These are phyloP conservation scores for Tulasnella sp. DNA, from an alignment of 768 basidiomycete genomes.

Conservation along the genomic window DNA sequence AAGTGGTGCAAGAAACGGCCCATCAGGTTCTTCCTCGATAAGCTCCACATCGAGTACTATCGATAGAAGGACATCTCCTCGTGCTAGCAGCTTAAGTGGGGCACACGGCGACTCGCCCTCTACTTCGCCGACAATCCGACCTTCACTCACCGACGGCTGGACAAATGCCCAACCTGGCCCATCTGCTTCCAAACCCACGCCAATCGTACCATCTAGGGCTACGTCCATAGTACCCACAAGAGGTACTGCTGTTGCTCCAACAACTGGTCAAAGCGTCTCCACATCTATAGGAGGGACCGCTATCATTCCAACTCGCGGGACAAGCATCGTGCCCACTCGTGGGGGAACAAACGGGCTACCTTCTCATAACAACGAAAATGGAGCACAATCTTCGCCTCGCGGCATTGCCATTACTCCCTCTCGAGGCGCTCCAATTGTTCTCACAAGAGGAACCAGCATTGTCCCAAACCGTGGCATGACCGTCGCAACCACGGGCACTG, in stretches of 20 bases:
- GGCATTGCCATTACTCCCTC: neutral
- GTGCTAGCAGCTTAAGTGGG: neutral
- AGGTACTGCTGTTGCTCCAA: neutral
- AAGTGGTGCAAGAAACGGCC: neutral
- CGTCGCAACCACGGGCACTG: neutral
- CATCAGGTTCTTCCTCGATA: neutral
- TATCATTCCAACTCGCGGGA: neutral
- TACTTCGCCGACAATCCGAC: neutral
- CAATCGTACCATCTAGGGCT: neutral
- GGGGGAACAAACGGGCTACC: neutral
- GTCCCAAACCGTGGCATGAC: neutral
- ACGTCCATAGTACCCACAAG: neutral
- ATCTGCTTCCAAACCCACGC: neutral
- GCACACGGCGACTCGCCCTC: neutral
- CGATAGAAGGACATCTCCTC: neutral
- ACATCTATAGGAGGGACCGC: neutral
- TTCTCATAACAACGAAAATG: neutral
- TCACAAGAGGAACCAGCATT: neutral
- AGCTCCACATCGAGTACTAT: neutral
- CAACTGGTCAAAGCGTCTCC: neutral
- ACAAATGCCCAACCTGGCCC: neutral
- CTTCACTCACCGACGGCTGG: neutral
- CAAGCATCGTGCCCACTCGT: neutral
- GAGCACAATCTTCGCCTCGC: neutral
- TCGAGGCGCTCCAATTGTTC: neutral